Evolutionary conservation across 2,329 filamentous ascomycete species (phyloP).

Genomic region (Dactylellina haptotyla): DNA sequence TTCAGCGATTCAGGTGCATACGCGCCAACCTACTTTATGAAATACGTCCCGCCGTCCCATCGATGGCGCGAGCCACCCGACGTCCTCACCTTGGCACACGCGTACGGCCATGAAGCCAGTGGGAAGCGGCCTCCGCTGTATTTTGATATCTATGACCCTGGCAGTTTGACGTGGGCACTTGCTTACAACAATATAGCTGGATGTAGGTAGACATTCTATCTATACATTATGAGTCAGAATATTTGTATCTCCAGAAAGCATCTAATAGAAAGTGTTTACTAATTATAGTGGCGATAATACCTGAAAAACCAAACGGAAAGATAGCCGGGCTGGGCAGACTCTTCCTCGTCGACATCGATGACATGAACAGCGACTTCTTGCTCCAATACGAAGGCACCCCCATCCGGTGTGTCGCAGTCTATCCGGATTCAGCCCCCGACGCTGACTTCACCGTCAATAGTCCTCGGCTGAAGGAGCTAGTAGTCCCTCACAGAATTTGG

Average conservation of each 20-base stretch:
- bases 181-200: not conserved
- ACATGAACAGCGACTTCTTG: not conserved
- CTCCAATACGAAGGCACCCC: not conserved
- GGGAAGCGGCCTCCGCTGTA: not conserved
- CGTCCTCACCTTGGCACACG: not conserved
- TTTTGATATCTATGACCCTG: not conserved
- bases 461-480: not conserved
- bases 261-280: too few relatives aligned
- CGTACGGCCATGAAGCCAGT: not conserved
- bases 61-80: too few relatives aligned
- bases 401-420: constrained; percentile 1
- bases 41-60: not conserved
- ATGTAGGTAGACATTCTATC: too few relatives aligned
- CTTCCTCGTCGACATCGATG: not conserved
- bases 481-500: constrained; percentile 1
- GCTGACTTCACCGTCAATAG: not conserved
- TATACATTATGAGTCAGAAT: too few relatives aligned
- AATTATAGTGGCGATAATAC: constrained; percentile 4
- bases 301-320: not conserved
- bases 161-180: not conserved
- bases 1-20: too few relatives aligned
- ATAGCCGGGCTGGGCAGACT: not conserved
- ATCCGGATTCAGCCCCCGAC: not conserved
- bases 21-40: too few relatives aligned
- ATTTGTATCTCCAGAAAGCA: too few relatives aligned